Conservation (phyloP, 768 basidiomycete genomes). For the Polyporus arcularius region DNA sequence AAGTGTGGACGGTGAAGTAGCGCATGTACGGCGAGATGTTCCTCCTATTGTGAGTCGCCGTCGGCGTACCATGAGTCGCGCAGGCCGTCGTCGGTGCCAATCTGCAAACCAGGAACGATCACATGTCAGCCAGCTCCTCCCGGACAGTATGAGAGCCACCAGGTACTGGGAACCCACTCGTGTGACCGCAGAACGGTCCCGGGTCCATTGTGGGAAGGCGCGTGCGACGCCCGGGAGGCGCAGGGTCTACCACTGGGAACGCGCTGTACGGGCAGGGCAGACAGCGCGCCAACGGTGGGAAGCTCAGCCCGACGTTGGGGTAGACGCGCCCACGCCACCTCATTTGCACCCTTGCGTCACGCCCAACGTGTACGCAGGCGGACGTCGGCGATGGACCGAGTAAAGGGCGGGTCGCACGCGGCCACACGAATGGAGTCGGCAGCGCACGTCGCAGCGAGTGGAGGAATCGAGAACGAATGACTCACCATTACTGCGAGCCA, state of each 20-base stretch:
- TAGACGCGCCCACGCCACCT: constrained; percentile 14
- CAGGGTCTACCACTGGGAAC: constrained; percentile 9
- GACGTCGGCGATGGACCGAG: constrained; percentile 6
- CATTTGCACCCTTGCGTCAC: constrained; percentile 3
- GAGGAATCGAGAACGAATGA: not conserved
- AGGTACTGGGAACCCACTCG: constrained; percentile 11
- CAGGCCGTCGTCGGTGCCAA: not conserved
- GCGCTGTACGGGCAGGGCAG: constrained; percentile 1
- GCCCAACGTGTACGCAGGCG: not conserved
- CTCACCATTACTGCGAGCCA: constrained; percentile 21
- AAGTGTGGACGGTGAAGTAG: not conserved
- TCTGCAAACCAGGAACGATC: constrained; percentile 7
- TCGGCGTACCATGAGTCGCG: not conserved
- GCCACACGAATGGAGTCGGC: not conserved
- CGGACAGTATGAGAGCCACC: constrained; percentile 8
- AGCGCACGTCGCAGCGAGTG: not conserved
- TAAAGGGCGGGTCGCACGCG: not conserved
- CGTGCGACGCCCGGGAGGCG: not conserved
- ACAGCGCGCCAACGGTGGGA: constrained; percentile 15
- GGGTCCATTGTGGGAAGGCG: constrained; percentile 11
- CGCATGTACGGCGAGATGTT: not conserved
- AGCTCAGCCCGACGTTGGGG: constrained; percentile 6
- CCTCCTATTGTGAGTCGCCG: not conserved
- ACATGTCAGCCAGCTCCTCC: constrained; percentile 15
- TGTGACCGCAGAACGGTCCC: constrained; percentile 11